Evolutionary conservation across 106 monocot species (phyloP).

Genomic region (Triglochin maritima): DNA sequence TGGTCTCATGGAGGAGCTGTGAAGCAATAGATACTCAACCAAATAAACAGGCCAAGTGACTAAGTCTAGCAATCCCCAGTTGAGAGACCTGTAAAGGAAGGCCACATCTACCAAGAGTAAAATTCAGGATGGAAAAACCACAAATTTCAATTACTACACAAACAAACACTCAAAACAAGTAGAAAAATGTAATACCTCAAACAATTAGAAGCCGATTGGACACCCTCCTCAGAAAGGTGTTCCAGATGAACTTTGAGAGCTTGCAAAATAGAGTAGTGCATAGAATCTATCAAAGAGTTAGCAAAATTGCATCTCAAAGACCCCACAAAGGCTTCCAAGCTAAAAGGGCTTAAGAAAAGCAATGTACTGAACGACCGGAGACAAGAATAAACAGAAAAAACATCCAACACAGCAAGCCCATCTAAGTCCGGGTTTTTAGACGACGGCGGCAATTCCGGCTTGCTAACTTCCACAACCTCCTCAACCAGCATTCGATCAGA

Average conservation of each 20-base stretch:
- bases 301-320: constrained; percentile 41
- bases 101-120: neutral
- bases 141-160: constrained; percentile 1
- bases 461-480: constrained; percentile 6
- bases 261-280: constrained; percentile 76
- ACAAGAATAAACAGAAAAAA: constrained; percentile 79
- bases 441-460: constrained; percentile 57
- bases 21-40: constrained; percentile 51
- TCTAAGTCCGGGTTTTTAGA: constrained; percentile 55
- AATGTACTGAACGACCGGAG: constrained; percentile 74
- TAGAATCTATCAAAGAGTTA: constrained; percentile 69
- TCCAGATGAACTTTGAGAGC: constrained; percentile 67
- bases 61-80: constrained; percentile 78
- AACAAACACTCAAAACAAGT: constrained; percentile 2
- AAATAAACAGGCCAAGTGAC: constrained; percentile 88
- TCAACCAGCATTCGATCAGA: neutral
- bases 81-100: constrained; percentile 48
- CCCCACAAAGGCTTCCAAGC: constrained; percentile 51
- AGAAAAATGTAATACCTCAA: constrained; percentile 42
- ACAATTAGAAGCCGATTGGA: constrained; percentile 54
- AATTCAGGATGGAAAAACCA: neutral
- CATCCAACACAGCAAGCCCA: constrained; percentile 55
- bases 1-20: constrained; percentile 28
- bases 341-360: constrained; percentile 78
- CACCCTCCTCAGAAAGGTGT: constrained; percentile 49